Evolutionary conservation across 169 alveolate species (phyloP), one percentile per base, ranked within the genome.

Genomic region (Plasmodium gallinaceum): DNA sequence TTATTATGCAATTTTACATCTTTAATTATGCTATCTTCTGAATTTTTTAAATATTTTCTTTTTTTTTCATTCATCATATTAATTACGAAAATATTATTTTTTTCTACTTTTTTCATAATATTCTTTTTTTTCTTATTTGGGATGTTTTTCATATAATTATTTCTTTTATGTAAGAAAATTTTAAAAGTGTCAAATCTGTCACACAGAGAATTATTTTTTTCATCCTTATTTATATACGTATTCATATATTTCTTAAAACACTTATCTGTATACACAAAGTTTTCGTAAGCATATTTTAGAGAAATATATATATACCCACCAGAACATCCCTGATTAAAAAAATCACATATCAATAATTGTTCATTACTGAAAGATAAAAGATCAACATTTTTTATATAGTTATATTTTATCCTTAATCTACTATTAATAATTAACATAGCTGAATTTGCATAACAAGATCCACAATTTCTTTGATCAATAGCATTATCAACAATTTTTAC

Each of bases 381-480:
- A 39, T 83, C 91, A 0, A 83, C 52, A 16, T 83, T 83, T 57
- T 83, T 83, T 24, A 83, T 83, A 68, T 83, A 83, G 18, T 42
- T 48, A 60, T 83, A 83, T 66, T 83, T 83, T 18, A 83, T 83
- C 42, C 91, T 83, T 60, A 83, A 14, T 68, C 91, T 83, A 4
- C 91, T 83, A 72, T 68, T 83, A 52, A 83, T 83, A 18, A 83
- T 66, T 5, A 68, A 57, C 12, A 73, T 20, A 66, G 91, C 74
- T 20, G 91, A 83, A 65, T 83, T 83, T 7, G 91, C 91, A 42
- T 83, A 83, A 14, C 91, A 83, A 4, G 91, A 83, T 16, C 91
- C 91, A 57, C 91, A 83, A 48, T 48, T 62, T 51, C 52, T 83
- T 61, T 83, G 91, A 61, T 83, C 83, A 6, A 83, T 83, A 14